phyloP scores from a whole-genome alignment of 805 yeast genomes.

The Hemisphaericaspora nanyangensis region DNA sequence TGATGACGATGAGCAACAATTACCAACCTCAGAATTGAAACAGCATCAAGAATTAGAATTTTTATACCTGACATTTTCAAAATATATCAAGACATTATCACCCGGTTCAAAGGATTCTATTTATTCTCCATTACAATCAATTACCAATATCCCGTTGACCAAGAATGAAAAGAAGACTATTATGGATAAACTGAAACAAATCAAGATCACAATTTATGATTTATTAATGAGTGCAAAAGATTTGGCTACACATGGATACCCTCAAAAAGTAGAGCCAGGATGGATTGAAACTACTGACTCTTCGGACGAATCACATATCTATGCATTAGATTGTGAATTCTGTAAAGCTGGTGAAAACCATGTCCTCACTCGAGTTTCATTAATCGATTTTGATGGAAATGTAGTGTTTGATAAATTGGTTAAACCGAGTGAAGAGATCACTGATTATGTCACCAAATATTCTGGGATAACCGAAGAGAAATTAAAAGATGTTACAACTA shows the following conservation, averaged over 20 bases:
- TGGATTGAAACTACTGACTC: constrained; percentile 33
- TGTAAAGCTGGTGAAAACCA: constrained; percentile 60
- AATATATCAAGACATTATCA: constrained; percentile 46
- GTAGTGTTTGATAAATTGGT: constrained; percentile 71
- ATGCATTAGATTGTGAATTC: constrained; percentile 94
- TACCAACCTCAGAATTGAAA: constrained; percentile 4
- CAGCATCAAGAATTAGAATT: constrained; percentile 23
- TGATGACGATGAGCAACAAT: constrained; percentile 6
- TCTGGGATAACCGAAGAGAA: constrained; percentile 83
- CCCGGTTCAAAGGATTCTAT: constrained; percentile 66
- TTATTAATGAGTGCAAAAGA: constrained; percentile 49
- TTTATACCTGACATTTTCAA: constrained; percentile 36
- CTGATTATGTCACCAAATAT: constrained; percentile 76
- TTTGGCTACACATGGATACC: constrained; percentile 50
- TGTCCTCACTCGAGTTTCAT: constrained; percentile 73
- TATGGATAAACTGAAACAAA: constrained; percentile 25
- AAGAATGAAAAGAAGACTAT: constrained; percentile 50
- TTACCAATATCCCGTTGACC: constrained; percentile 54
- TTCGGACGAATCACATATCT: constrained; percentile 59
- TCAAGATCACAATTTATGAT: constrained; percentile 46
- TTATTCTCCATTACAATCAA: constrained; percentile 51
- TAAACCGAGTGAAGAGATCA: constrained; percentile 69
- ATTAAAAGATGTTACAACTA: constrained; percentile 58
- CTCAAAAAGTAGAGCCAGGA: constrained; percentile 22
- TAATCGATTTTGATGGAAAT: constrained; percentile 60